phyloP scores from a whole-genome alignment of 23 red algal species.

The Pyropia yezoensis region DNA sequence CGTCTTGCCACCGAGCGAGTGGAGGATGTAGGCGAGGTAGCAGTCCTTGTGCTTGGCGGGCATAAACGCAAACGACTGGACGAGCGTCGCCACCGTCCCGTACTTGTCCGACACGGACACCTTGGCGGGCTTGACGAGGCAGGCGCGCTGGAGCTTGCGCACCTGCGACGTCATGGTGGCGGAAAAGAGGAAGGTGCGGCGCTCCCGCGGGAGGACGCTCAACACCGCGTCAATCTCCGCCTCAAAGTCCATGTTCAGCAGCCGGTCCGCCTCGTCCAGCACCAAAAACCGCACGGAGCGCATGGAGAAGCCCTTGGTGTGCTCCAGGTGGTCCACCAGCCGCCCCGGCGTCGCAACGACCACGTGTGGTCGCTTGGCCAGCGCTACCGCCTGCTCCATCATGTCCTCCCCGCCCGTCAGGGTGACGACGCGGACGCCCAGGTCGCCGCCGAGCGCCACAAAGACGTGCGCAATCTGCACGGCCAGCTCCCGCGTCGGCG shows the following conservation, averaged over 20 bases:
- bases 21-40: constrained; percentile 79
- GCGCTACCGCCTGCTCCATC: constrained; percentile 88
- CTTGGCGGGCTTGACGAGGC: constrained; percentile 68
- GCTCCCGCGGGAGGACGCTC: constrained; percentile 31
- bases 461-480: constrained; percentile 95
- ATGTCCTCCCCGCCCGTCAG: constrained; percentile 84
- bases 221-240: constrained; percentile 91
- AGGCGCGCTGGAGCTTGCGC: constrained; percentile 84
- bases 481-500: constrained; percentile 91
- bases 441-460: constrained; percentile 58
- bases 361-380: constrained; percentile 96
- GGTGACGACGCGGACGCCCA: constrained; percentile 55
- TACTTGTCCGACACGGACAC: constrained; percentile 89
- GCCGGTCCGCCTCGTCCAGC: constrained; percentile 94
- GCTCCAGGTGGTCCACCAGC: constrained; percentile 92
- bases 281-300: constrained; percentile 63
- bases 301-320: constrained; percentile 91
- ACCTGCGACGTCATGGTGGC: constrained; percentile 98
- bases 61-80: constrained; percentile 93
- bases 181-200: constrained; percentile 82
- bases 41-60: constrained; percentile 96
- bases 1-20: constrained; percentile 70
- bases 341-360: constrained; percentile 93
- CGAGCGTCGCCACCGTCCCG: constrained; percentile 78
- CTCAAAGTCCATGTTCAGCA: constrained; percentile 98